These are phyloP conservation scores for Trifolium repens DNA, from an alignment of 306 rosid genomes.

Conservation along the genomic window DNA sequence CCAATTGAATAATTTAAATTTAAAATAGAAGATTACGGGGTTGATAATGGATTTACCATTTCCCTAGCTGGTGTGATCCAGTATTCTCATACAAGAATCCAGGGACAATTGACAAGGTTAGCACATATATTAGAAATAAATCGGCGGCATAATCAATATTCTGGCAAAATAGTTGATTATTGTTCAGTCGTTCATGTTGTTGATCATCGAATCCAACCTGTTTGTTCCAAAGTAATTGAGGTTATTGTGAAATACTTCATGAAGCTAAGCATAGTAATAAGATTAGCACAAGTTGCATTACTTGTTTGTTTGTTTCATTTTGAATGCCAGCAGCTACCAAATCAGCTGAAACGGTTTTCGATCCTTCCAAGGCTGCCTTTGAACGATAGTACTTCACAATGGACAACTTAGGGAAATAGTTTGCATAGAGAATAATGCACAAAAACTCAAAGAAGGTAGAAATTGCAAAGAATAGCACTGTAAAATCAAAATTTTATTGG, in stretches of 20 bases:
- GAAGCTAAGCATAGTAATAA: neutral
- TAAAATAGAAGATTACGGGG: neutral
- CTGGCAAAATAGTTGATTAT: slow-evolving; percentile 52
- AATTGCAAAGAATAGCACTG: slow-evolving; percentile 67
- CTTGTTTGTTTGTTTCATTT: slow-evolving; percentile 43
- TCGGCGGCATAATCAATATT: slow-evolving; percentile 60
- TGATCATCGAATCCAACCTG: slow-evolving; percentile 49
- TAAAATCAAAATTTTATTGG: slow-evolving; percentile 37
- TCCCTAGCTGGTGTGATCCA: slow-evolving; percentile 67
- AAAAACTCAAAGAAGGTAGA: slow-evolving; percentile 61
- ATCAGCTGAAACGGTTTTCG: slow-evolving; percentile 79
- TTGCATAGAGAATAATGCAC: slow-evolving; percentile 69
- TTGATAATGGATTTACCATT: slow-evolving; percentile 51
- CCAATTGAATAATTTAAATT: neutral
- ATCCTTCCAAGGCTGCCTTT: slow-evolving; percentile 84
- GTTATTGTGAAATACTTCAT: neutral
- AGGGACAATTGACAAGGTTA: slow-evolving; percentile 78
- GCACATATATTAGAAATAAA: slow-evolving; percentile 60
- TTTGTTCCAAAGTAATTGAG: slow-evolving; percentile 13
- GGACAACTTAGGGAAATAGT: slow-evolving; percentile 67
- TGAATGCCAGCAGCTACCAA: slow-evolving; percentile 76
- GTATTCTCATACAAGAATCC: slow-evolving; percentile 84
- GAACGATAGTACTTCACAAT: slow-evolving; percentile 71
- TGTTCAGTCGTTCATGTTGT: slow-evolving; percentile 39
- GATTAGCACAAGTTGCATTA: slow-evolving; percentile 36